Evolutionary conservation across 805 yeast genomes (phyloP), one percentile per base, ranked within the genome.

Genomic region (Phaffomyces opuntiae): DNA sequence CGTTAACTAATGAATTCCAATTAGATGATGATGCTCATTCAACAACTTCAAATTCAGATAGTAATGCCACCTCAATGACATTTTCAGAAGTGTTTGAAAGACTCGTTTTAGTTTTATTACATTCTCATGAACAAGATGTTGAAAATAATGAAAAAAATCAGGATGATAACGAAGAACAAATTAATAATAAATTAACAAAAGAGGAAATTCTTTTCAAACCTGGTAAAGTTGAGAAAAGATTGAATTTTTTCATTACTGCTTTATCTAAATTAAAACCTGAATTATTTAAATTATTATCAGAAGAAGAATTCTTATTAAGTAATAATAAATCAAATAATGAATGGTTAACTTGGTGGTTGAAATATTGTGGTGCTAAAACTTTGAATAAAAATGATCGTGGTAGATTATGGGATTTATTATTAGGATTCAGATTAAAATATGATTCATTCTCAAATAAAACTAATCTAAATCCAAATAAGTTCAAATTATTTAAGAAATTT

Each of bases 301-400:
- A 87, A 56, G 97, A 90, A 55, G 89, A 84, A 48, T 45, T 38
- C n/a, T 75, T 85, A 25, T 64, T 85, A 39, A 79, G 79, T 52
- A 70, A 74, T 38, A 70, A 73, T 38, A 72, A 78, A 49, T 41
- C 48, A 16, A 88, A 84, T 51, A 93, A 87, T 54, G 89, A 83
- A 59, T 90, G 97, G 97, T 69, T 89, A 25, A 74, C 87, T 36
- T 90, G 96, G 96, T 90, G 97, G 97, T 70, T 90, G 51, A 87
- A 88, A 60, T 90, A 86, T 74, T 78, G 87, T 58, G 96, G 96
- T 19, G 78, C 93, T 13, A 86, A 86, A 63, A 88, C 83, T 7
- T 80, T 95, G 77, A 82, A 89, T 38, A 75, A 84, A 50, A 73
- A 72, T 48, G 96, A 88, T 63, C 67, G 96, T 43, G 96, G 93